Percentiles rank a stretch among this genome's conserved stretches.
Conservation (phyloP, 129 eudicot species). For the Apium graveolens region DNA sequence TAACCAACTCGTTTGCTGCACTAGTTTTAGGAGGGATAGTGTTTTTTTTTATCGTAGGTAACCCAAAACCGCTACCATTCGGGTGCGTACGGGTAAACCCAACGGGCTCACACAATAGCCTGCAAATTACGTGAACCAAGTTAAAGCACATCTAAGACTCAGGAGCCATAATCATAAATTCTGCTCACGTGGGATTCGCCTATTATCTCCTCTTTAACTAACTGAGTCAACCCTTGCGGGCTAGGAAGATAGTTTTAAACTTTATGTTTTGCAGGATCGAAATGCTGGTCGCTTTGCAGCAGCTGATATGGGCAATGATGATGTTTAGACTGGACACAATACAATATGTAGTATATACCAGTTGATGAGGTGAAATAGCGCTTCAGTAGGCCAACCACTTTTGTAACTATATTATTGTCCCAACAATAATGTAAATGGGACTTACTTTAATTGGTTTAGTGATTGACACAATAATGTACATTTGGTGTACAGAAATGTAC, state of each 20-base stretch:
- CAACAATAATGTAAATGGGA: neutral
- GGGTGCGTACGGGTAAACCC: no score
- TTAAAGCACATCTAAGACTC: no score
- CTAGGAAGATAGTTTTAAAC: neutral
- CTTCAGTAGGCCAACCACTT: neutral
- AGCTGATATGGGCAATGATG: neutral
- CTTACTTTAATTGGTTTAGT: neutral
- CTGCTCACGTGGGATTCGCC: no score
- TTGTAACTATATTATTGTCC: neutral
- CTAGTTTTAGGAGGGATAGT: neutral
- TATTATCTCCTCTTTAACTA: no score
- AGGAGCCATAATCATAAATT: no score
- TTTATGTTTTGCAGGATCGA: constrained; percentile 3
- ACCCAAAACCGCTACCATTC: no score
- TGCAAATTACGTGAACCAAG: no score
- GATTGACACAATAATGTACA: neutral
- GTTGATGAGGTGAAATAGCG: neutral
- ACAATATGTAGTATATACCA: neutral
- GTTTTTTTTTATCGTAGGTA: no score
- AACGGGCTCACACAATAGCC: no score
- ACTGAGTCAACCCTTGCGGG: no score
- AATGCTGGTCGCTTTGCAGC: neutral
- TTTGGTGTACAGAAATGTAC: neutral
- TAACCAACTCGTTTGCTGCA: neutral
- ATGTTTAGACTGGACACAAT: neutral